Conservation (phyloP, 148 eudicot species). For the Diospyros kaki region DNA sequence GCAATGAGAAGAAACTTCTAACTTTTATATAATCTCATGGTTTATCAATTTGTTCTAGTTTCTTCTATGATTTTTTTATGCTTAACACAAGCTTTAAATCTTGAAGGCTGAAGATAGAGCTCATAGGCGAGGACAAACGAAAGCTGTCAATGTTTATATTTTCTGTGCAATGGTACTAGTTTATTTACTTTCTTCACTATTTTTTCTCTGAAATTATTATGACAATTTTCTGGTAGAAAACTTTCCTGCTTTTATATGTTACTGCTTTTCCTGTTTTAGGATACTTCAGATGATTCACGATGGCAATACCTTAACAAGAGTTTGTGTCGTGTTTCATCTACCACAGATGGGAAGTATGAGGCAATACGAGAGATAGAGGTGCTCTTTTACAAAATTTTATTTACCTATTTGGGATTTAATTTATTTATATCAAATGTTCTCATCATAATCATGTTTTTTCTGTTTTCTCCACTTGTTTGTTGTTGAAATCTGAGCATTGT, state of each 20-base stretch:
- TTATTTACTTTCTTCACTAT: background rate
- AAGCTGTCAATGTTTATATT: conserved; percentile 83
- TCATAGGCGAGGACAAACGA: conserved; percentile 90
- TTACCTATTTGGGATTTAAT: conserved; percentile 2
- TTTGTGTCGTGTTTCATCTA: conserved; percentile 73
- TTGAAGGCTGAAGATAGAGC: conserved; percentile 96
- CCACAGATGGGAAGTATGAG: conserved; percentile 82
- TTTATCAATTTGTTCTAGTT: background rate
- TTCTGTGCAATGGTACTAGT: conserved; percentile 82
- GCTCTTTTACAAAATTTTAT: conserved; percentile 7
- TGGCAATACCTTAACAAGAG: conserved; percentile 80
- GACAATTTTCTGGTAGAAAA: background rate
- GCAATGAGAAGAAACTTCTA: background rate
- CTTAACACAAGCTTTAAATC: conserved; percentile 6
- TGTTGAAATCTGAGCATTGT: background rate
- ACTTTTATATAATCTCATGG: background rate
- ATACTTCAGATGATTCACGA: conserved; percentile 72
- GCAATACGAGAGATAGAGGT: conserved; percentile 72
- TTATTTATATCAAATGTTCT: background rate
- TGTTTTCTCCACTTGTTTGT: background rate
- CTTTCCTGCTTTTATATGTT: background rate
- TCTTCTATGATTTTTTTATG: background rate
- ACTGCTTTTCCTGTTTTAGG: conserved; percentile 37
- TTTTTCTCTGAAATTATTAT: background rate
- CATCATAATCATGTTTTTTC: background rate